Evolutionary conservation across 768 basidiomycete genomes (phyloP), one percentile per base, ranked within the genome.

Genomic region (Hemileccinum rubropunctum): DNA sequence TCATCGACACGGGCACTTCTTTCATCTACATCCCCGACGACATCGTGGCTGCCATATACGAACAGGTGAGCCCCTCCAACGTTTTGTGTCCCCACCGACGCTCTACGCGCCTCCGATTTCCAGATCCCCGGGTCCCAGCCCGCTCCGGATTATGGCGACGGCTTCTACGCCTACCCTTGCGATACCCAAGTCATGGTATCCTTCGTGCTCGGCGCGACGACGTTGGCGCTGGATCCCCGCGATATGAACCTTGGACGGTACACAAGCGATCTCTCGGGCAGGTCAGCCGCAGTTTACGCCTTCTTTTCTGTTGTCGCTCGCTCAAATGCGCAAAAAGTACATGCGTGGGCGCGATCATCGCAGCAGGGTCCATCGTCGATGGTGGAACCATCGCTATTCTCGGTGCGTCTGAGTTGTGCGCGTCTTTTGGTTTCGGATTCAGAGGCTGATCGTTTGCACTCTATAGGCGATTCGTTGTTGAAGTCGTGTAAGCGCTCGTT

Each of bases 1-100:
- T 83, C 17, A 75, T 87, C 50, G 86, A 87, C 58, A 83, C 83
- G 0, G 84, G 86, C 27, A 84, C 83, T 4, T 80, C 83, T 26
- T 69, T 85, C 23, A 78, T 86, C 50, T 86, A 86, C 63, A 51
- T 83, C 6, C 81, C 83, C 1, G 60, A 67, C 34, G 41, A 58
- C 0, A 53, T 79, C 26, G 79, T 75, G 6, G 44, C 60, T 3
- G 54, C 64, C 9, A 73, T 87, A 50, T 87, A 86, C 63, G 46
- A 56, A 2, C 55, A 61, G 57, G 80, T 78, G 23, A 43, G 70
- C 2, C 18, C 27, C n/a, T n/a, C 11, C 14, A 3, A 33, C 6
- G 3, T 36, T 10, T 37, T 39, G 5, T 23, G 17, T 7, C 23
- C 3, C 6, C 23, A 23, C 23, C 30, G 12, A 30, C 3, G 5